Evolutionary conservation across 2,329 filamentous ascomycete species (phyloP).

Genomic region (Harringtonia lauricola): DNA sequence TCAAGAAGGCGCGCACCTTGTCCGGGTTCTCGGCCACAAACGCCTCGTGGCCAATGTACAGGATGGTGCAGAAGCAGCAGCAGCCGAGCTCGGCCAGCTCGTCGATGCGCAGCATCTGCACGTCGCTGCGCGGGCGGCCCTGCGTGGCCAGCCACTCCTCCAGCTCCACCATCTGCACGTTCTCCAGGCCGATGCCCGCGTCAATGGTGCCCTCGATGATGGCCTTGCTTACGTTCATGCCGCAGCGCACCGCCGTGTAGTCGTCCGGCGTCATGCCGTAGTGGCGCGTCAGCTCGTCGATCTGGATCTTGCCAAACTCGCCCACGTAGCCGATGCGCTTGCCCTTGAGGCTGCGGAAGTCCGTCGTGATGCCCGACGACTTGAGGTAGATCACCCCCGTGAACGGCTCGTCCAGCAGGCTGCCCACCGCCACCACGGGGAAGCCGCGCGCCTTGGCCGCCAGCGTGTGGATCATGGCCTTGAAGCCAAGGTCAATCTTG

Average conservation of each 20-base stretch:
- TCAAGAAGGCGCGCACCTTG: constrained; percentile 56
- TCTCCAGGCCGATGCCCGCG: constrained; percentile 63
- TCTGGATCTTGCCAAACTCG: constrained; percentile 76
- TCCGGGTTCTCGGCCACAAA: constrained; percentile 58
- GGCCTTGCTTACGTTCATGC: constrained; percentile 71
- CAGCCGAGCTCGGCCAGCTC: constrained; percentile 69
- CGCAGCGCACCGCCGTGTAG: constrained; percentile 68
- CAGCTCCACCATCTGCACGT: constrained; percentile 75
- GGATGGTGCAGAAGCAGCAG: constrained; percentile 75
- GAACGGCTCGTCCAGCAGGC: constrained; percentile 69
- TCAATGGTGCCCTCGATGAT: constrained; percentile 51
- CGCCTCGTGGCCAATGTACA: constrained; percentile 67
- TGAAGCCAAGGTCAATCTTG: constrained; percentile 66
- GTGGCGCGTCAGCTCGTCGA: constrained; percentile 69
- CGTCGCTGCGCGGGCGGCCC: constrained; percentile 52
- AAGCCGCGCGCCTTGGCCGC: constrained; percentile 65
- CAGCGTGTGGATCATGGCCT: constrained; percentile 75
- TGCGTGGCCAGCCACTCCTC: constrained; percentile 62
- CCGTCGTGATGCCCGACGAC: constrained; percentile 59
- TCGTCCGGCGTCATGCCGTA: constrained; percentile 34
- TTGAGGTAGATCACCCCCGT: constrained; percentile 46
- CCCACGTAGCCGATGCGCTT: constrained; percentile 46
- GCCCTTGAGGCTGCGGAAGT: constrained; percentile 62
- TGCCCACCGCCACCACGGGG: constrained; percentile 61
- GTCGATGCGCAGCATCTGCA: constrained; percentile 73